These are phyloP conservation scores for Chlorella sp. DNA, from an alignment of 139 green algal species.

Conservation along the genomic window DNA sequence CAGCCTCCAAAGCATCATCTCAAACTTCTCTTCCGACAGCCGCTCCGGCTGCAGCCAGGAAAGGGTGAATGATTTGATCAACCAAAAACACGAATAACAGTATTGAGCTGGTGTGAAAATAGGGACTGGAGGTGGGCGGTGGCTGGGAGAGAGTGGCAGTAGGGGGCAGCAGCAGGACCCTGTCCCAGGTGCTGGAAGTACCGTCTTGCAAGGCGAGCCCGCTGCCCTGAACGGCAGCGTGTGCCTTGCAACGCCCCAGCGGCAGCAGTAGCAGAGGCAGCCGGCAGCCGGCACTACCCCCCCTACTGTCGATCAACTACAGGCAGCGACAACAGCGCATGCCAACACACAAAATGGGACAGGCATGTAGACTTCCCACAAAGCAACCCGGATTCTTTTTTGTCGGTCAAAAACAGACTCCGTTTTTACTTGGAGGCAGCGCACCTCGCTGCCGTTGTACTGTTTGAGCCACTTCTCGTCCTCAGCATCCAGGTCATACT, in stretches of 20 bases:
- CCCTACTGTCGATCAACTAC: too few relatives aligned
- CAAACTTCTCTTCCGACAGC: constrained; percentile 54
- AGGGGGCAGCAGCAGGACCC: background rate
- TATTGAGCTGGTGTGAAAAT: too few relatives aligned
- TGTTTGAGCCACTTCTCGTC: constrained; percentile 91
- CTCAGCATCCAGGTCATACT: constrained; percentile 97
- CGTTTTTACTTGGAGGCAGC: too few relatives aligned
- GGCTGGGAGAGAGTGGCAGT: background rate
- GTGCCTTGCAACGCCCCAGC: too few relatives aligned
- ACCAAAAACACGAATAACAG: background rate
- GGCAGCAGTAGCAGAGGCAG: too few relatives aligned
- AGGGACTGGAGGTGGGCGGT: background rate
- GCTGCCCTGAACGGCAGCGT: too few relatives aligned
- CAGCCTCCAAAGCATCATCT: constrained; percentile 74
- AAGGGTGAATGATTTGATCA: too few relatives aligned
- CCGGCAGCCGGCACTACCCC: background rate
- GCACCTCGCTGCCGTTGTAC: constrained; percentile 75
- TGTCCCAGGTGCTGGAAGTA: too few relatives aligned
- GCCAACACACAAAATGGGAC: too few relatives aligned
- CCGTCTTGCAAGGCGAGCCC: too few relatives aligned
- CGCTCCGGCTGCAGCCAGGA: constrained; percentile 50
- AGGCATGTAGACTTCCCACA: background rate
- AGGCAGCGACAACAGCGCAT: background rate
- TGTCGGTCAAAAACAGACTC: too few relatives aligned
- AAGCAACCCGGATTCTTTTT: too few relatives aligned